Evolutionary conservation across 192 early-diverging fungal genomes (phyloP).

Genomic region (Borealophlyctis nickersoniae): DNA sequence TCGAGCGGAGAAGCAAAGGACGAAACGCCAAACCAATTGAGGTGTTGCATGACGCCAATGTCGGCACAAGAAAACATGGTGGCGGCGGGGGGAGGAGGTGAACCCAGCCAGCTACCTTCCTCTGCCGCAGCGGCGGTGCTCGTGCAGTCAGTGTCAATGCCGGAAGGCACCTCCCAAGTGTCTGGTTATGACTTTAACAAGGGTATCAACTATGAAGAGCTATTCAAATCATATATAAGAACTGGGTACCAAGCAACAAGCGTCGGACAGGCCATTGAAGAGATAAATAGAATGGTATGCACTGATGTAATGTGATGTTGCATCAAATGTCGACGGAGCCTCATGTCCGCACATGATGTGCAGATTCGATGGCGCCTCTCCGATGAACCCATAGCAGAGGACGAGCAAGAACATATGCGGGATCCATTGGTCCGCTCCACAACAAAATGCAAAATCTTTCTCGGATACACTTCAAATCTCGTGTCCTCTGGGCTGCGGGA

Average conservation of each 20-base stretch:
- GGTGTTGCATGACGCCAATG: too few relatives aligned
- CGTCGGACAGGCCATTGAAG: conserved; percentile 83
- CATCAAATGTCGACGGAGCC: not conserved
- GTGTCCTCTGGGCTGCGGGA: conserved; percentile 94
- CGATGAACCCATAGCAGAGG: conserved; percentile 72
- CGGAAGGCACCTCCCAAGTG: conserved; percentile 61
- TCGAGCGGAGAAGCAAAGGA: too few relatives aligned
- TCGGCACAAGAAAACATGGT: too few relatives aligned
- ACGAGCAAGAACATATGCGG: conserved; percentile 55
- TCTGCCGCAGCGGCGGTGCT: conserved; percentile 28
- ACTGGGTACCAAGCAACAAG: conserved; percentile 95
- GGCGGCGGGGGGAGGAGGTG: too few relatives aligned
- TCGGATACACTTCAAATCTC: conserved; percentile 97
- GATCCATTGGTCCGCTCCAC: conserved; percentile 59
- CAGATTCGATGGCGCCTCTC: conserved; percentile 74
- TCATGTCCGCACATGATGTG: not conserved
- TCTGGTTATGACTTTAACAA: conserved; percentile 93
- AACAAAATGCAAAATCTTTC: conserved; percentile 93
- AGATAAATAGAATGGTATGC: conserved; percentile 86
- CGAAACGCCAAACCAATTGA: too few relatives aligned
- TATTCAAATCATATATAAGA: conserved; percentile 68
- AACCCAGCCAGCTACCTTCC: too few relatives aligned
- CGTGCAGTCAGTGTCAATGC: conserved; percentile 66
- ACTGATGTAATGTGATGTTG: too few relatives aligned
- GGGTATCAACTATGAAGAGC: conserved; percentile 67